phyloP scores from a whole-genome alignment of 163 green algal genomes.

The Coccomyxa subellipsoidea region DNA sequence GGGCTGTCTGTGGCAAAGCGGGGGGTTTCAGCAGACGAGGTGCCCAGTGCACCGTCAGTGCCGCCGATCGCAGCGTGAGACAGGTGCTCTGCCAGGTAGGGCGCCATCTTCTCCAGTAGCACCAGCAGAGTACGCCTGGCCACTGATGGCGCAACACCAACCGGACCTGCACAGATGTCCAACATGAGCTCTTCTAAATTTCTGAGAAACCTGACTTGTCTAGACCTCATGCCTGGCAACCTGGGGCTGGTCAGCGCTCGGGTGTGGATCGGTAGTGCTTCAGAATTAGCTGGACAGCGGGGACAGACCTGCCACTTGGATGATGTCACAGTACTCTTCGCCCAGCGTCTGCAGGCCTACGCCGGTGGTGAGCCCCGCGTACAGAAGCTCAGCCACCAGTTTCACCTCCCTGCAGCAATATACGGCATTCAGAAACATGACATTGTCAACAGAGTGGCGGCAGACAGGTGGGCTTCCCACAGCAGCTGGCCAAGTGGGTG shows the following conservation, averaged over 20 bases:
- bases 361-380: constrained; percentile 70
- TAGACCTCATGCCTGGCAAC: no score
- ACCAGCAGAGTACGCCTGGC: constrained; percentile 42
- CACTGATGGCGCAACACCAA: constrained; percentile 12
- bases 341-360: constrained; percentile 64
- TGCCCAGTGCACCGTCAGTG: neutral
- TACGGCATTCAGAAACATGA: no score
- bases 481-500: no score
- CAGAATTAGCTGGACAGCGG: no score
- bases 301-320: constrained; percentile 41
- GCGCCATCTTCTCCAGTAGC: constrained; percentile 49
- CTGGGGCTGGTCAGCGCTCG: no score
- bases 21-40: neutral
- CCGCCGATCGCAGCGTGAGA: neutral
- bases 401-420: constrained; percentile 65
- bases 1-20: neutral
- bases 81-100: constrained; percentile 44
- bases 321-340: constrained; percentile 80
- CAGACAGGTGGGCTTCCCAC: no score
- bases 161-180: constrained; percentile 12
- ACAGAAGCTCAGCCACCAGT: constrained; percentile 56
- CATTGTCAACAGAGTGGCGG: no score
- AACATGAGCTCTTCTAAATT: no score
- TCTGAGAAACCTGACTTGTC: neutral
- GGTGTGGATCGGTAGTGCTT: no score